Evolutionary conservation across 2,329 filamentous ascomycete species (phyloP).

Genomic region (Penicillium sp.): DNA sequence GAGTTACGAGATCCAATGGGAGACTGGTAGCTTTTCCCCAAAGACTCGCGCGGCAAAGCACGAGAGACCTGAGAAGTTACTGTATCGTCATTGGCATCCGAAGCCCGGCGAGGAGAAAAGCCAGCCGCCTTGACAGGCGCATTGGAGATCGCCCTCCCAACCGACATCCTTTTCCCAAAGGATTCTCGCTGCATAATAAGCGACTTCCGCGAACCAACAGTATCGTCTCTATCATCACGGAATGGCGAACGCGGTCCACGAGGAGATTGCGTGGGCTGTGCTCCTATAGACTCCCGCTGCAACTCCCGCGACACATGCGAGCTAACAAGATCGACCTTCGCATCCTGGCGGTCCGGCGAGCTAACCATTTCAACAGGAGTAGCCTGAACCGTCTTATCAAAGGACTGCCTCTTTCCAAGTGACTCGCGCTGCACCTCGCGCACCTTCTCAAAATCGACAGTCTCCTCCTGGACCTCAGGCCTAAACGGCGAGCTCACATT

Average conservation of each 20-base stretch:
- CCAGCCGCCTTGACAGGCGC: conserved; percentile 20
- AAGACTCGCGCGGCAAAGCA: not conserved
- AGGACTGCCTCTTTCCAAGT: conserved; percentile 4
- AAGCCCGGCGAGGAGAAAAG: conserved; percentile 35
- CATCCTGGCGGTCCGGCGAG: conserved; percentile 38
- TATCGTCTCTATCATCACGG: conserved; percentile 33
- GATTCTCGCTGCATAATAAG: conserved; percentile 10
- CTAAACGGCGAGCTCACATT: conserved; percentile 44
- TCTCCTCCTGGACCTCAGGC: conserved; percentile 32
- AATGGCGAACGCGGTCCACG: conserved; percentile 37
- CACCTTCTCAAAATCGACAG: conserved; percentile 31
- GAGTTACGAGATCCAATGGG: conserved; percentile 8
- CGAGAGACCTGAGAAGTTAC: conserved; percentile 1
- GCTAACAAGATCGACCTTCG: conserved; percentile 34
- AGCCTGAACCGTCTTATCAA: not conserved
- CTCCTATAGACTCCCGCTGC: conserved; percentile 9
- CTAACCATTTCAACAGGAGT: conserved; percentile 23
- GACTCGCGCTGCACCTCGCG: conserved; percentile 17
- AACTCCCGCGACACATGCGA: conserved; percentile 20
- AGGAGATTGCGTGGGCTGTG: not conserved
- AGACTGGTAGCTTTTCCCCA: conserved; percentile 8
- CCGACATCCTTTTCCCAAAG: not conserved
- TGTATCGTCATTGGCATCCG: conserved; percentile 6
- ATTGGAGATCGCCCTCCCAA: not conserved
- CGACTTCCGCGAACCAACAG: conserved; percentile 29